Evolutionary conservation across 345 rosid species (phyloP).

Genomic region (Rhodomyrtus tomentosa): DNA sequence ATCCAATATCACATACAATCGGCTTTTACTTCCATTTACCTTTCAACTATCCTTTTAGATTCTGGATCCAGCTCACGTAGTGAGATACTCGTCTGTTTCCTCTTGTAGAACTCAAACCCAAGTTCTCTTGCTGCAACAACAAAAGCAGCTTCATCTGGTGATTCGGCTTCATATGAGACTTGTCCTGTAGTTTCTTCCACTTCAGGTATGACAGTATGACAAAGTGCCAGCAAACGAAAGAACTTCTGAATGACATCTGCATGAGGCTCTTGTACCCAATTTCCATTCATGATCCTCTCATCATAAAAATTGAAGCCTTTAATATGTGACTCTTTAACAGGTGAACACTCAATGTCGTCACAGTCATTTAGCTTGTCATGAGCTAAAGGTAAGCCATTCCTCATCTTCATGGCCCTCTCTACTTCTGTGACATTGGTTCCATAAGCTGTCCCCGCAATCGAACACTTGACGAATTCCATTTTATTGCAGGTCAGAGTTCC

Average conservation of each 20-base stretch:
- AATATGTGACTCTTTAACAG: constrained; percentile 4
- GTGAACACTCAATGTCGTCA: constrained; percentile 11
- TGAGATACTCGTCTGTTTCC: constrained; percentile 55
- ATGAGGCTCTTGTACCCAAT: constrained; percentile 53
- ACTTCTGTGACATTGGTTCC: constrained; percentile 75
- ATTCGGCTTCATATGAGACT: constrained; percentile 74
- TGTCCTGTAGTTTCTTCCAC: constrained; percentile 48
- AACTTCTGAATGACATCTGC: constrained; percentile 49
- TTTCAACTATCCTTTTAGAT: constrained; percentile 44
- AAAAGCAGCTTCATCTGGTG: constrained; percentile 95
- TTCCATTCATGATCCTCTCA: constrained; percentile 68
- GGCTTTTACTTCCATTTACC: constrained; percentile 7
- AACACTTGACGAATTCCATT: constrained; percentile 94
- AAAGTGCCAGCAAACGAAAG: constrained; percentile 59
- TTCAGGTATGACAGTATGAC: constrained; percentile 88
- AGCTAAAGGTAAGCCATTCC: constrained; percentile 27
- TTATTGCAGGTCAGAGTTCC: constrained; percentile 92
- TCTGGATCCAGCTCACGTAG: constrained; percentile 40
- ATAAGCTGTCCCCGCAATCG: constrained; percentile 82
- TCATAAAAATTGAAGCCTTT: constrained; percentile 86
- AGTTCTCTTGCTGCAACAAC: constrained; percentile 86
- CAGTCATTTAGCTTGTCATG: constrained; percentile 18
- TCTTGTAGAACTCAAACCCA: constrained; percentile 65
- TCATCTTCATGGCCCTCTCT: constrained; percentile 55
- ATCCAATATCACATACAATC: background rate